Percentiles rank a stretch among this genome's conserved stretches.
Conservation (phyloP, 139 green algal species). For the Nannochloris sp. region DNA sequence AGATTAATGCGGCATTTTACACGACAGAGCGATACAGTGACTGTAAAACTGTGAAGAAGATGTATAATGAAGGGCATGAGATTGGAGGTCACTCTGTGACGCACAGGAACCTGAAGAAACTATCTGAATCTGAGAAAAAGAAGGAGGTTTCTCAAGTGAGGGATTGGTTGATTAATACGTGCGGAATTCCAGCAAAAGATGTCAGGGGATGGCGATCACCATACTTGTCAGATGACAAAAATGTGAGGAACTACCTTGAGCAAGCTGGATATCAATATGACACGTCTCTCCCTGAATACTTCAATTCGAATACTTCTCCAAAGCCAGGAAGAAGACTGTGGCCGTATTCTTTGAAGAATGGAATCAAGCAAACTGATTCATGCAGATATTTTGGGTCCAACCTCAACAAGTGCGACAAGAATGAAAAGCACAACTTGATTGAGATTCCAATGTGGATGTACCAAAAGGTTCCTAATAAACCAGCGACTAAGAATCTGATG, state of each 20-base stretch:
- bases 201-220: constrained; percentile 7
- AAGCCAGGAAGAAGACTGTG: neutral
- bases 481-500: constrained; percentile 11
- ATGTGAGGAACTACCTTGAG: constrained; percentile 6
- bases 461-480: neutral
- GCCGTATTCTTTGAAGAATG: constrained; percentile 10
- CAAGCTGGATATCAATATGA: constrained; percentile 15
- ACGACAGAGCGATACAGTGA: constrained; percentile 1
- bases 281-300: constrained; percentile 7
- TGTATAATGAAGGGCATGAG: constrained; percentile 17
- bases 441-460: constrained; percentile 9
- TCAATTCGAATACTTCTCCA: constrained; percentile 3
- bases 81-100: constrained; percentile 17
- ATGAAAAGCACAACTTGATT: constrained; percentile 8
- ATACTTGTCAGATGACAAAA: constrained; percentile 9
- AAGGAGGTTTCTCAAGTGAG: neutral
- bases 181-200: neutral
- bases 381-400: constrained; percentile 11
- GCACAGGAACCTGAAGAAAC: constrained; percentile 2
- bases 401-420: constrained; percentile 7
- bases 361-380: neutral
- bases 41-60: neutral
- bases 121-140: neutral
- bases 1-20: constrained; percentile 17
- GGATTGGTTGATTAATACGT: constrained; percentile 7